Evolutionary conservation across 306 rosid genomes (phyloP).

Genomic region (Cicer pinnatifidum): DNA sequence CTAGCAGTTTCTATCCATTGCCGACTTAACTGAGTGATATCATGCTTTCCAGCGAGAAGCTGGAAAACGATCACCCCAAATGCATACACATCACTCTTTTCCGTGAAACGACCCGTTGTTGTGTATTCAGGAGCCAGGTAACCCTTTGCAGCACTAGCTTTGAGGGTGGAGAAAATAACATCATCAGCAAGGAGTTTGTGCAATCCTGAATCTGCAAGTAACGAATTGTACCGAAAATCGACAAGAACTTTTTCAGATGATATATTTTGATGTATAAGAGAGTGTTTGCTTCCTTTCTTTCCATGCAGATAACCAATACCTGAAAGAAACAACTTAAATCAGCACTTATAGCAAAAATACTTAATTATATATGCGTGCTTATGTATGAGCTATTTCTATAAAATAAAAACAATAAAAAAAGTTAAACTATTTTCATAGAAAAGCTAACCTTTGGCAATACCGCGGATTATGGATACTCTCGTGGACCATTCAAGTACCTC

Average conservation of each 20-base stretch:
- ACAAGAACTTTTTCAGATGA: slow-evolving; percentile 79
- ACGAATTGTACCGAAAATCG: slow-evolving; percentile 58
- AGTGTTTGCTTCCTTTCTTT: slow-evolving; percentile 50
- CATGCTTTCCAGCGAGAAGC: slow-evolving; percentile 70
- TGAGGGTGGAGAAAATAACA: slow-evolving; percentile 71
- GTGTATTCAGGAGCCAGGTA: slow-evolving; percentile 85
- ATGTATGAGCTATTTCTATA: too few relatives aligned
- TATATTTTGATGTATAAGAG: slow-evolving; percentile 72
- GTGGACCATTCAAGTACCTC: slow-evolving; percentile 76
- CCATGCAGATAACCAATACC: slow-evolving; percentile 79
- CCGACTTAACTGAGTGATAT: slow-evolving; percentile 51
- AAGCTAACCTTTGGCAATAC: slow-evolving; percentile 80
- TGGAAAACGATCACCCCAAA: slow-evolving; percentile 83
- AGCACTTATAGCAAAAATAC: too few relatives aligned
- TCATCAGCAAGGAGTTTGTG: slow-evolving; percentile 92
- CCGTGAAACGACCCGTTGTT: slow-evolving; percentile 69
- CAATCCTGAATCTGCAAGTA: slow-evolving; percentile 73
- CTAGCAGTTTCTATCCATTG: slow-evolving; percentile 48
- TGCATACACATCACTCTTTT: slow-evolving; percentile 77
- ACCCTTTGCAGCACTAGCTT: slow-evolving; percentile 90
- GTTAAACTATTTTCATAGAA: background rate
- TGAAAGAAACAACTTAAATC: slow-evolving; percentile 31
- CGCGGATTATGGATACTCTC: slow-evolving; percentile 74
- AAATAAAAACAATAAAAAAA: too few relatives aligned
- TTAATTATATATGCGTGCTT: too few relatives aligned